Base-by-base conservation (phyloP, 257 asterid genomes). In the Ophiorrhiza pumila region DNA sequence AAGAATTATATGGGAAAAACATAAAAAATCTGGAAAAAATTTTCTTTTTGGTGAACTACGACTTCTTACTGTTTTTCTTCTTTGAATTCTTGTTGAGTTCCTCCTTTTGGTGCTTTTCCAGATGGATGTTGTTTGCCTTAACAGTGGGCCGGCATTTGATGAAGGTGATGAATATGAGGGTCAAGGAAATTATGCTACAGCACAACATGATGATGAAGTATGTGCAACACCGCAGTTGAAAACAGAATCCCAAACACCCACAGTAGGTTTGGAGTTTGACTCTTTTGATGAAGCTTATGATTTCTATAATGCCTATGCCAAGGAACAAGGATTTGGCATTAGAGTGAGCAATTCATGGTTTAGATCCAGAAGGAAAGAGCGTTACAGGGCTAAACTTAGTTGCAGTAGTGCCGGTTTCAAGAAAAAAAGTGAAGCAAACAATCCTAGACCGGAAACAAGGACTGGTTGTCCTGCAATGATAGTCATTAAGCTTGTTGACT, bases 311-410 rank as follows among this genome's bases (percentile, higher is more conserved):
- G 75, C 73, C 60, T 86, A 86, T 76, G 91, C 86, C 57, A 86
- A 88, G 80, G 81, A 80, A 68, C 87, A 84, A 69, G 88, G 94
- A 71, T 88, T 84, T 77, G 91, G 94, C 73, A 75, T 86, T 47
- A 74, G 88, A 83, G 89, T 83, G 65, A 86, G 91, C 77, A 88
- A 80, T 50, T 88, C 95, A 55, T 88, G 91, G 94, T 88, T 88
- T 65, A 80, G 91, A 69, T 84, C 89, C 34, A 86, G 84, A 81
- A 74, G 85, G 77, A 86, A 86, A 82, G 91, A 86, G 77, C 82
- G 88, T 63, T 86, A 86, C 42, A 82, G 88, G 77, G 91, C 87
- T 52, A 88, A 88, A 79, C 86, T 84, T 74, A 88, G 88, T 81
- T 88, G 89, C 77, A 83, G 90, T 81, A 80, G 80, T 60, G 88